These are phyloP conservation scores for Apiotrichum domesticum DNA, from an alignment of 1,284 basidiomycete species.

Conservation along the genomic window DNA sequence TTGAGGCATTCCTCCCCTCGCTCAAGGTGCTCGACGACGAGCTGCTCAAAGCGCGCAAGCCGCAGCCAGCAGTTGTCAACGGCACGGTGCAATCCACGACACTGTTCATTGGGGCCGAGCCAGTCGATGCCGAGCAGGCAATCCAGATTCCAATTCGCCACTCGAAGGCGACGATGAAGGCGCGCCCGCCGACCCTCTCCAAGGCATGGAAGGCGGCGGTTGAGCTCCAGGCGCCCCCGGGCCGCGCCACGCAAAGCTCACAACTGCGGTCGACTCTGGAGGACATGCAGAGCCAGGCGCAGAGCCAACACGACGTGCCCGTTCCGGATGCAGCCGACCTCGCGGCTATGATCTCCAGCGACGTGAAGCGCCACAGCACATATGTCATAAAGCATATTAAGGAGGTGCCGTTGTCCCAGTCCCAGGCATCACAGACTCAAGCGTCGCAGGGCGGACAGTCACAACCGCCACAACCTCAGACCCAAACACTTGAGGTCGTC, in stretches of 20 bases:
- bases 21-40: constrained; percentile 72
- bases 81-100: constrained; percentile 60
- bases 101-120: constrained; percentile 68
- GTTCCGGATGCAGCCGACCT: constrained; percentile 15
- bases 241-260: not conserved
- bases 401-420: not conserved
- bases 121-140: constrained; percentile 60
- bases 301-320: constrained; percentile 12
- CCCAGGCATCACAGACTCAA: not conserved
- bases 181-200: constrained; percentile 71
- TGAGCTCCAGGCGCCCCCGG: constrained; percentile 25
- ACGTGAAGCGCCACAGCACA: constrained; percentile 38
- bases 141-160: constrained; percentile 69
- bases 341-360: constrained; percentile 42
- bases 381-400: constrained; percentile 34
- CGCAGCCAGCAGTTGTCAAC: constrained; percentile 62
- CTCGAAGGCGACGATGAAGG: constrained; percentile 74
- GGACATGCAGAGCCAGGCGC: constrained; percentile 6
- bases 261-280: constrained; percentile 16
- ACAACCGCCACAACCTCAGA: not conserved
- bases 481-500: constrained; percentile 21
- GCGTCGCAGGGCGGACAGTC: not conserved
- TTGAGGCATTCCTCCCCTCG: constrained; percentile 49
- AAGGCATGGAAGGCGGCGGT: constrained; percentile 58
- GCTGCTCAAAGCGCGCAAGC: constrained; percentile 60